Base-by-base conservation (phyloP, 2,329 filamentous ascomycete genomes). In the Alternaria burnsii region DNA sequence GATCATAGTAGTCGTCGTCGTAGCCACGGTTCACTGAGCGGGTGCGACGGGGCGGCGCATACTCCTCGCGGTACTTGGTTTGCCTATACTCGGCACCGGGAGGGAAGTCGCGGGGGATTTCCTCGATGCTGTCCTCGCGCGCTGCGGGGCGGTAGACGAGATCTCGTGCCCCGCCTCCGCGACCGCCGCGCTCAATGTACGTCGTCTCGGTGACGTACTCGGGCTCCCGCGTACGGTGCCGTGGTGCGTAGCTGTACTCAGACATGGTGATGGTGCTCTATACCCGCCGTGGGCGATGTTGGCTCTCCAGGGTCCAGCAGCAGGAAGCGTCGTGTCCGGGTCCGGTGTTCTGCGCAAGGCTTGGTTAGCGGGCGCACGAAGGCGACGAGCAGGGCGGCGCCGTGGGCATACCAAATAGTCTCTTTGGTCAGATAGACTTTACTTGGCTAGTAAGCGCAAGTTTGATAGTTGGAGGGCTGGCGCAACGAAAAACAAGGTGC, bases 81-180 rank as follows among this genome's bases (percentile, higher is more conserved):
- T 80, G 79, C 30, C 80, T 78, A 68, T 80, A 80, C 69, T 82
- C 80, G 74, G 71, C 76, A 74, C 72, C 88, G 7, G 92, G 91
- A 32, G 92, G 92, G 72, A 96, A 97, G 69, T 96, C 91, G 68
- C 93, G 89, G 66, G 88, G 88, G 61, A 96, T 88, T 80, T 96
- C 92, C 80, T 97, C 94, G 74, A 96, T 89, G 77, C 90, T 93
- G 72, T 93, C 90, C 75, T 94, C 89, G 66, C 90, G 89, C 43
- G 60, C 66, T 50, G 60, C 66, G 51, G 82, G 79, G 59, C 83
- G 82, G 73, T 81, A 83, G 72, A 83, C 82, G 54, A 85, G 79
- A 64, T 84, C 83, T 55, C 81, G 79, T 40, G 78, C 75, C 14
- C 77, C 74, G 62, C 75, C 77, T 55, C 79, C 81, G 32, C 70